These are phyloP conservation scores for Pleodorina starrii DNA, from an alignment of 139 green algal species.

Conservation along the genomic window DNA sequence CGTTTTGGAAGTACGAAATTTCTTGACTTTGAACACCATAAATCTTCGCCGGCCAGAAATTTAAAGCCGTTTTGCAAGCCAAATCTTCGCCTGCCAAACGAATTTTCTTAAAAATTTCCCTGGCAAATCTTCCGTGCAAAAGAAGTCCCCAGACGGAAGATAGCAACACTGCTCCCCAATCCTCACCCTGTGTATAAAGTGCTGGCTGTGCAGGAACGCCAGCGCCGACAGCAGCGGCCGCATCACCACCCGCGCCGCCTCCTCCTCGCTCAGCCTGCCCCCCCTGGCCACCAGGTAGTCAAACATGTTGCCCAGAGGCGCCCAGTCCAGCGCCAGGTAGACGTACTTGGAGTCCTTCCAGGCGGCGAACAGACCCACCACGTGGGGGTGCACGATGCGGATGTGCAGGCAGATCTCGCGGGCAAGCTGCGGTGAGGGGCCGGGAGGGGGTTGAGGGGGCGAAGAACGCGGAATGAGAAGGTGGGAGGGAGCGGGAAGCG, in stretches of 20 bases:
- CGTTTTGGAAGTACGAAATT: too few relatives aligned
- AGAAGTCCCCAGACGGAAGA: too few relatives aligned
- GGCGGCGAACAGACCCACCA: slow-evolving; percentile 62
- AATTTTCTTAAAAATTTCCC: too few relatives aligned
- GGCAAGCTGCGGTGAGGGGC: slow-evolving; percentile 50
- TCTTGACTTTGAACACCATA: too few relatives aligned
- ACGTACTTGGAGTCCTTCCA: slow-evolving; percentile 71
- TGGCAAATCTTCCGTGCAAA: too few relatives aligned
- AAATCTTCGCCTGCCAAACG: too few relatives aligned
- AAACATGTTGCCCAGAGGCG: slow-evolving; percentile 61
- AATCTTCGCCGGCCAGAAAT: too few relatives aligned
- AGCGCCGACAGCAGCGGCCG: slow-evolving; percentile 60
- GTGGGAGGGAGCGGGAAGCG: background rate
- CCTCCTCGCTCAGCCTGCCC: slow-evolving; percentile 46
- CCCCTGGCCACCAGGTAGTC: slow-evolving; percentile 57
- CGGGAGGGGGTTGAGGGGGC: background rate
- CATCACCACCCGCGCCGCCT: slow-evolving; percentile 55
- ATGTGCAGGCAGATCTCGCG: slow-evolving; percentile 74
- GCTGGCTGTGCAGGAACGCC: slow-evolving; percentile 65
- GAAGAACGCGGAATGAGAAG: background rate
- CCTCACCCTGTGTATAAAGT: slow-evolving; percentile 87
- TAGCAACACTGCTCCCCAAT: background rate
- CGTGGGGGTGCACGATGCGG: slow-evolving; percentile 64
- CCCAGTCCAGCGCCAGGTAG: slow-evolving; percentile 70
- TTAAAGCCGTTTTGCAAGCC: too few relatives aligned